These are phyloP conservation scores for Ophioceras dolichostomum DNA, from an alignment of 2,329 filamentous ascomycete genomes.

Conservation along the genomic window DNA sequence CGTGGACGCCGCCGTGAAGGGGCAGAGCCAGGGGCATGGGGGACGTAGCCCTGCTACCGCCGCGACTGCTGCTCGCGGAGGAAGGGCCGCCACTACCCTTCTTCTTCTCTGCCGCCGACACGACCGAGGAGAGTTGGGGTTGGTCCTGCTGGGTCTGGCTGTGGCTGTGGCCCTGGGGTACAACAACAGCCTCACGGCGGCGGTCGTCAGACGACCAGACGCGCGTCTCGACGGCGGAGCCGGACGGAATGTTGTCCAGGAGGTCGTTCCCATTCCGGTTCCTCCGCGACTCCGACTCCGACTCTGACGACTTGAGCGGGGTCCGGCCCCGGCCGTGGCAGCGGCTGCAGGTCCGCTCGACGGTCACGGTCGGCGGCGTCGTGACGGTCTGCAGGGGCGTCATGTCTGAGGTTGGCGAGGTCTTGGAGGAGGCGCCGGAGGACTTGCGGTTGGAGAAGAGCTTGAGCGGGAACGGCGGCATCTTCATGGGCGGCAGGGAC, in stretches of 20 bases:
- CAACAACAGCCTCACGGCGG: not conserved
- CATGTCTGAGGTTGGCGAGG: not conserved
- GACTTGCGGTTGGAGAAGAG: not conserved
- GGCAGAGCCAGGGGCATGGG: not conserved
- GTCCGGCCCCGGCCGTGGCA: not conserved
- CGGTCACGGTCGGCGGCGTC: not conserved
- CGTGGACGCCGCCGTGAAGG: not conserved
- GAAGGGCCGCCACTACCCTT: not conserved
- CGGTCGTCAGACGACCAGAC: slow-evolving; percentile 1
- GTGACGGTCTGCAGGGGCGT: not conserved
- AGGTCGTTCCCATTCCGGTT: not conserved
- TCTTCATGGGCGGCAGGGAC: not conserved
- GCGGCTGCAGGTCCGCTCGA: not conserved
- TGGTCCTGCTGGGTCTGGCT: not conserved
- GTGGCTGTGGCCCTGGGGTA: not conserved
- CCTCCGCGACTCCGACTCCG: too few relatives aligned
- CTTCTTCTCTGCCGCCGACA: too few relatives aligned
- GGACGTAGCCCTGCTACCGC: not conserved
- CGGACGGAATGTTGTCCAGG: not conserved
- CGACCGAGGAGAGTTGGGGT: too few relatives aligned
- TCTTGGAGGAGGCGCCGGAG: not conserved
- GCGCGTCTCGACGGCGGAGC: slow-evolving; percentile 1
- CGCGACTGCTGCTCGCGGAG: not conserved
- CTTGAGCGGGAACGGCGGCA: slow-evolving; percentile 1
- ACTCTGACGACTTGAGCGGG: too few relatives aligned